Evolutionary conservation across 768 basidiomycete species (phyloP), one percentile per base, ranked within the genome.

Genomic region (Trametes sanguinea): DNA sequence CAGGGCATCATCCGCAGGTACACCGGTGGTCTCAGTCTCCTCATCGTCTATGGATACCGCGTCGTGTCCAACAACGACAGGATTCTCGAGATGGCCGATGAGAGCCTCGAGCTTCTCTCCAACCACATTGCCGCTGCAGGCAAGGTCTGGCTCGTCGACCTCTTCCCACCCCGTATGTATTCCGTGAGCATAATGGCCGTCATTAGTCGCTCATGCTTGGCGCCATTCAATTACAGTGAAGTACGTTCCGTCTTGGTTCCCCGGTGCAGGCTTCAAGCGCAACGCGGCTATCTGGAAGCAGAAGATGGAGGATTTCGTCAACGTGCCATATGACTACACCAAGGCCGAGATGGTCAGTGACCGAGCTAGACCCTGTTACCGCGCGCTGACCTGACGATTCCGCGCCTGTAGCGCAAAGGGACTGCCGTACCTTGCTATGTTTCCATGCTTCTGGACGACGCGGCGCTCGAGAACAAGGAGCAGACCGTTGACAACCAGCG

Each of bases 381-480:
- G 57, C 57, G 51, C 50, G 50, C 22, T 40, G 16, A 48, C 27
- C 30, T 4, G 17, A 39, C 44, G 16, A 14, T 6, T 22, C 5
- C 10, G 9, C 44, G 29, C 44, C 43, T 27, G 42, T 54, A 80
- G 79, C 65, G 68, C 43, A 69, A 74, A 46, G 78, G 80, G 9
- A 74, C 72, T 14, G 74, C 77, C 16, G 69, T 68, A 22, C 66
- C 77, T 2, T 81, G 78, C 9, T 81, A 80, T 53, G 76, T 76
- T 29, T 78, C 78, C 1, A 85, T 81, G 8, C 75, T 90, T 17
- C 76, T 90, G 13, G 85, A 86, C 48, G 81, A 83, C 70, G 71
- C 50, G 64, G 74, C 63, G 60, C 72, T 42, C 35, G 55, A 66
- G 59, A 63, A 45, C 63, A 62, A 73, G 40, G 74, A 73, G 45